These are phyloP conservation scores for Cyclanthera cordifolia DNA, from an alignment of 306 rosid genomes.

Conservation along the genomic window DNA sequence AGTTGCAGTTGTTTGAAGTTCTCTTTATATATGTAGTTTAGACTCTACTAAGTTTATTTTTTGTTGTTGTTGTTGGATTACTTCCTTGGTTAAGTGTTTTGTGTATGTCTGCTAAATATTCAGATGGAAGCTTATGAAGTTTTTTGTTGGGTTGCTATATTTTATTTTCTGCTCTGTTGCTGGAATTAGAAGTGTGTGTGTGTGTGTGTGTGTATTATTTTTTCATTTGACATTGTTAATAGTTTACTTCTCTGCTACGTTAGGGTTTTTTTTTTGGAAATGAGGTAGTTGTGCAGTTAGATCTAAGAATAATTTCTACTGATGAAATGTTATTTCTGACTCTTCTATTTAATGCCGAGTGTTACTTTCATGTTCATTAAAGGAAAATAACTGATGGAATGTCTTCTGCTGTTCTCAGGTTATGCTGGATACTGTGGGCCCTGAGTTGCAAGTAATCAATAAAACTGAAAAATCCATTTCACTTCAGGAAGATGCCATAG, in stretches of 20 bases:
- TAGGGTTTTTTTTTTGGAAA: neutral
- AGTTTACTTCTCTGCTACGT: neutral
- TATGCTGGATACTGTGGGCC: conserved; percentile 83
- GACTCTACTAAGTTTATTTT: neutral
- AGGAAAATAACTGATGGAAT: neutral
- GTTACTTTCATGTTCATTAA: neutral
- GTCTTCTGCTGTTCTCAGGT: conserved; percentile 37
- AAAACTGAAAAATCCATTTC: conserved; percentile 48
- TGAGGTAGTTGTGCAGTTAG: conserved; percentile 1
- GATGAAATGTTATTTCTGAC: neutral
- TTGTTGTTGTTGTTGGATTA: neutral
- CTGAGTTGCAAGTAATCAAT: conserved; percentile 72
- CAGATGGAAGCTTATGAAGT: neutral
- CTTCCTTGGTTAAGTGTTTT: neutral
- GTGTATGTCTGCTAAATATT: neutral
- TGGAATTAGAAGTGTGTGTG: neutral
- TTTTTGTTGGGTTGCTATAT: neutral
- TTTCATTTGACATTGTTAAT: neutral
- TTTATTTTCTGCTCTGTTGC: neutral
- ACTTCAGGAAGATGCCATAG: conserved; percentile 53
- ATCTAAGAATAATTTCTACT: neutral
- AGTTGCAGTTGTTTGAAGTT: neutral
- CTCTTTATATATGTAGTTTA: neutral
- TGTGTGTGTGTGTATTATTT: no score
- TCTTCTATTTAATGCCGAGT: neutral